Evolutionary conservation across 805 yeast genomes (phyloP).

Genomic region (Torulaspora delbrueckii): DNA sequence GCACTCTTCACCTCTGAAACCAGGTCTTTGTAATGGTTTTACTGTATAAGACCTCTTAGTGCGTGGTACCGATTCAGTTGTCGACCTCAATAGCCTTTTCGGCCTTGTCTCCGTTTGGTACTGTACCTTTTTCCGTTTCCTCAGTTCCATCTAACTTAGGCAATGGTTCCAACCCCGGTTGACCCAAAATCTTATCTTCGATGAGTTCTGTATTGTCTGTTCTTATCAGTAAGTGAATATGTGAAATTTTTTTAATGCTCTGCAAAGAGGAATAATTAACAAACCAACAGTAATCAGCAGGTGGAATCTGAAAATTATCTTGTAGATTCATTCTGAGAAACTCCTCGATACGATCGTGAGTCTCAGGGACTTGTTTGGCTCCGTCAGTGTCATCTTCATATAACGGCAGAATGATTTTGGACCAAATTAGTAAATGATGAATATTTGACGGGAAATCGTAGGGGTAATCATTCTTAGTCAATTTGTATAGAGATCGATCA

Average conservation of each 20-base stretch:
- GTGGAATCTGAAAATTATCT: constrained; percentile 2
- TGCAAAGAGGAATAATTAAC: constrained; percentile 67
- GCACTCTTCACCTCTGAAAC: background rate
- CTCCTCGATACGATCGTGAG: constrained; percentile 43
- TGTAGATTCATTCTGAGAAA: constrained; percentile 48
- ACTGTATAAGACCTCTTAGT: background rate
- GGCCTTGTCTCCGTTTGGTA: background rate
- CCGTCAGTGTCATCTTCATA: constrained; percentile 39
- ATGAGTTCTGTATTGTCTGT: constrained; percentile 1
- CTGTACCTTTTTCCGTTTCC: constrained; percentile 4
- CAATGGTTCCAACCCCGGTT: constrained; percentile 3
- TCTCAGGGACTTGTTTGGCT: constrained; percentile 30
- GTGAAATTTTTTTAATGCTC: constrained; percentile 62
- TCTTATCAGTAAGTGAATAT: constrained; percentile 58
- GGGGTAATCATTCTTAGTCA: constrained; percentile 59
- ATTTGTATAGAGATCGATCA: constrained; percentile 34
- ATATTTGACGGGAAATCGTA: constrained; percentile 52
- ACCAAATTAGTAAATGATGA: constrained; percentile 63
- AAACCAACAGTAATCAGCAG: constrained; percentile 55
- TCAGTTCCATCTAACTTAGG: constrained; percentile 4
- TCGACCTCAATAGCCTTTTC: background rate
- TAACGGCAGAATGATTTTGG: constrained; percentile 49
- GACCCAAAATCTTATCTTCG: constrained; percentile 1
- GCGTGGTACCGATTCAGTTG: background rate
- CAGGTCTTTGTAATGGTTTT: constrained; percentile 3